Evolutionary conservation across 257 asterid genomes (phyloP), one percentile per base, ranked within the genome.

Genomic region (Cynanchum wilfordii): DNA sequence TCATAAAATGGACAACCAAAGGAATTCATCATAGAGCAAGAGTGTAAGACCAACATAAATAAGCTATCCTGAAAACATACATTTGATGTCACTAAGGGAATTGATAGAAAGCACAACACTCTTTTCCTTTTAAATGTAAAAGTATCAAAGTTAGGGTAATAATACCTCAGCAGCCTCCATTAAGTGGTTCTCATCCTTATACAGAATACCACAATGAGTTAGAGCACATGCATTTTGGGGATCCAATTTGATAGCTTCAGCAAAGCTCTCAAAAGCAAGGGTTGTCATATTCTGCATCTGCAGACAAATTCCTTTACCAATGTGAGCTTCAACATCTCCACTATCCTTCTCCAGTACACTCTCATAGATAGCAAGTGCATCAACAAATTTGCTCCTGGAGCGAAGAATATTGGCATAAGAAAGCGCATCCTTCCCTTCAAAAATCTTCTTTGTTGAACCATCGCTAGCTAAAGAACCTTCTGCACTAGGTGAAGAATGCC

Each of bases 131-230:
- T 42, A 22, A 54, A 20, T 54, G 59, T 54, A 63, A 12, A 56
- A 50, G 29, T 25, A 29, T 56, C 44, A 12, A 54, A 36, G 77
- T 10, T 42, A 75, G 68, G 52, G 76, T 50, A 68, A 60, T 63
- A 84, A 66, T 89, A 95, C 99, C 97, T 95, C 96, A 77, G 98
- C 97, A 74, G 99, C 98, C 85, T 95, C 97, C 76, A 90, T 89
- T 72, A 95, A 81, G 49, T 87, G 95, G 54, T 97, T 96, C 83
- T 95, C 98, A 51, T 95, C 99, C 82, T 95, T 95, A 83, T 75
- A 90, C 76, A 95, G 73, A 86, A 95, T 88, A 66, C 99, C 99
- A 47, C 91, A 86, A 78, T 95, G 96, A 60, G 97, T 89, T 47
- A 92, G 89, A 42, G 98, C 99, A 85, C 96, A 89, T 19, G 98